These are phyloP conservation scores for Aureobasidium musti DNA, from an alignment of 2,329 filamentous ascomycete species.

Conservation along the genomic window DNA sequence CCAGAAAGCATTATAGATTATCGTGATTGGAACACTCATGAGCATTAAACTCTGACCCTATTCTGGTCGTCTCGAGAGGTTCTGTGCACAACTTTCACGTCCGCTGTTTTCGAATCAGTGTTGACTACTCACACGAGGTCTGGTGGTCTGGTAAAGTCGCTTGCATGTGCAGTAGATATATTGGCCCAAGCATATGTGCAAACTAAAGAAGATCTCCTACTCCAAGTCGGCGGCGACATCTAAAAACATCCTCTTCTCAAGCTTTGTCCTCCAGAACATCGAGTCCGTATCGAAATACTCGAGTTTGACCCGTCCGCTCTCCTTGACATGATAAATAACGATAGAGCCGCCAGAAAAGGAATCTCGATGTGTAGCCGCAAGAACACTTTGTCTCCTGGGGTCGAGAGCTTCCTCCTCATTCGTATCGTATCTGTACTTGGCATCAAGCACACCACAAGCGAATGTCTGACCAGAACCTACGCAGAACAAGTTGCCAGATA, in stretches of 20 bases:
- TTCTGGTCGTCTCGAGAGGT: no score
- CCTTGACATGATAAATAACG: slow-evolving; percentile 99
- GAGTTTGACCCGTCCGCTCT: slow-evolving; percentile 98
- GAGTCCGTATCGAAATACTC: slow-evolving; percentile 98
- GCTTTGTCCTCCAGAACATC: slow-evolving; percentile 99
- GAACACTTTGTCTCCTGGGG: slow-evolving; percentile 85
- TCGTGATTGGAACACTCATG: neutral
- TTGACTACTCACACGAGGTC: no score
- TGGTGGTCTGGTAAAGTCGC: no score
- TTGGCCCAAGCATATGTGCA: no score
- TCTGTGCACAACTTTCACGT: no score
- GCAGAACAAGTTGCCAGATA: slow-evolving; percentile 95
- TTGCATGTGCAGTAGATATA: no score
- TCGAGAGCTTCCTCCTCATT: slow-evolving; percentile 85
- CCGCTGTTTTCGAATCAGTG: no score
- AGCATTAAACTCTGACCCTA: no score
- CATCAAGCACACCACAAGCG: slow-evolving; percentile 95
- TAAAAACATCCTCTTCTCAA: slow-evolving; percentile 97
- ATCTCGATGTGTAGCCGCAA: slow-evolving; percentile 94
- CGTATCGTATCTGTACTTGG: slow-evolving; percentile 90
- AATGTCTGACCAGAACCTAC: slow-evolving; percentile 98
- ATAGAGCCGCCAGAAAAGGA: slow-evolving; percentile 99
- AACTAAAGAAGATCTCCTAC: no score
- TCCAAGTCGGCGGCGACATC: slow-evolving; percentile 82
- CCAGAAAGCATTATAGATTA: neutral